Percentiles rank a stretch among this genome's conserved stretches.
Conservation (phyloP, 257 asterid species). For the Primulina tabacum region DNA sequence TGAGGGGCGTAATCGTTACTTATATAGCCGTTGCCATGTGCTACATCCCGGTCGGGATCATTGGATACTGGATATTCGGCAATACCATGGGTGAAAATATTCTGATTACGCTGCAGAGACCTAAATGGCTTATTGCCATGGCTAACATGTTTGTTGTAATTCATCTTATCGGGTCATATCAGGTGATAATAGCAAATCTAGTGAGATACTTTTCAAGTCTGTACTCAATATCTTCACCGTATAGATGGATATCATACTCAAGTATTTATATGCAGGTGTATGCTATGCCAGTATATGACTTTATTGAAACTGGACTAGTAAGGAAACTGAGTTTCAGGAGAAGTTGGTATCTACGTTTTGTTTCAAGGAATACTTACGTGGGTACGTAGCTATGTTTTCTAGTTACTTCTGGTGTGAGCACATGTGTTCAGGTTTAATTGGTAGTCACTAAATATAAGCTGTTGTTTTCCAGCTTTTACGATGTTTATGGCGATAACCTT, state of each 20-base stretch:
- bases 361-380: slow-evolving; percentile 39
- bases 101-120: slow-evolving; percentile 6
- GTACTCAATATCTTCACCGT: not conserved
- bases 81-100: slow-evolving; percentile 15
- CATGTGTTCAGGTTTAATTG: not conserved
- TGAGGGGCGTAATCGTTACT: slow-evolving; percentile 22
- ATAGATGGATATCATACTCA: not conserved
- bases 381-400: slow-evolving; percentile 28
- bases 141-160: slow-evolving; percentile 25
- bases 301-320: slow-evolving; percentile 47
- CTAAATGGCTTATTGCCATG: slow-evolving; percentile 25
- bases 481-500: slow-evolving; percentile 42
- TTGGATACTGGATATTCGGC: slow-evolving; percentile 20
- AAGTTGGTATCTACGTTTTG: slow-evolving; percentile 35
- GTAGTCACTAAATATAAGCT: not conserved
- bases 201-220: not conserved
- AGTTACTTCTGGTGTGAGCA: not conserved
- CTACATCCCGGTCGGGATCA: slow-evolving; percentile 23
- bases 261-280: slow-evolving; percentile 28
- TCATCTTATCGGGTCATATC: slow-evolving; percentile 26
- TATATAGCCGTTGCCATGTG: slow-evolving; percentile 22
- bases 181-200: not conserved
- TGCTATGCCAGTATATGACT: slow-evolving; percentile 54
- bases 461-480: slow-evolving; percentile 36
- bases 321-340: slow-evolving; percentile 34